Evolutionary conservation across 1,284 basidiomycete genomes (phyloP), one percentile per base, ranked within the genome.

Genomic region (Phylloporus sp.): DNA sequence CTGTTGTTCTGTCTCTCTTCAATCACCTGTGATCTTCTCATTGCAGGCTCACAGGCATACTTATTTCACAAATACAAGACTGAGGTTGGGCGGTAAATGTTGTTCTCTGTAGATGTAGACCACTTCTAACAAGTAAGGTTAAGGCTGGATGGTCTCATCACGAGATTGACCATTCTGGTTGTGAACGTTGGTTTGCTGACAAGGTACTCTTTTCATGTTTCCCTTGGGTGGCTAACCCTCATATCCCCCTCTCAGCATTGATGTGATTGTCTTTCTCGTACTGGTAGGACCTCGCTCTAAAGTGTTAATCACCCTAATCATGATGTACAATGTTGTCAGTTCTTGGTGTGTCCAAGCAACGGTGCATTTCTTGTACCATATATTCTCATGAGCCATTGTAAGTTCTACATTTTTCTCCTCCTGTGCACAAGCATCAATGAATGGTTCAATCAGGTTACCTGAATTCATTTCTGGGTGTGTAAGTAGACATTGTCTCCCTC

Each of bases 391-490:
- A 78, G 77, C 32, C 74, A 80, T 61, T 78, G 79, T 75, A 25
- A 49, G 76, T 63, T 43, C 3, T 19, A 5, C 2, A 0, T 19
- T 2, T 2, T 27, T 19, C 60, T 49, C n/a, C 63, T 17, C 3
- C 15, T 11, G n/a, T 2, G 1, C 27, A n/a, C 1, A 35, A 7
- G 23, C 53, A 19, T 59, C 19, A 1, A 61, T 11, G 19, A 47
- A 23, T 6, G 0, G 3, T 3, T 41, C 19, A 5, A 8, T 19
- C 58, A 78, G 77, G 70, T 61, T 80, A 78, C 62, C 70, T 78
- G 43, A 78, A 80, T 41, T 80, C 79, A 5, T 80, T 80, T 45
- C 53, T 78, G 47, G 79, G 78, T 37, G 74, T 78, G 79, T 78
- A 57, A 70, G 79, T 41, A 32, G 2, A 32, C 35, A 25, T 35